Conservation (phyloP, 306 rosid species). For the Dalbergia oliveri region DNA sequence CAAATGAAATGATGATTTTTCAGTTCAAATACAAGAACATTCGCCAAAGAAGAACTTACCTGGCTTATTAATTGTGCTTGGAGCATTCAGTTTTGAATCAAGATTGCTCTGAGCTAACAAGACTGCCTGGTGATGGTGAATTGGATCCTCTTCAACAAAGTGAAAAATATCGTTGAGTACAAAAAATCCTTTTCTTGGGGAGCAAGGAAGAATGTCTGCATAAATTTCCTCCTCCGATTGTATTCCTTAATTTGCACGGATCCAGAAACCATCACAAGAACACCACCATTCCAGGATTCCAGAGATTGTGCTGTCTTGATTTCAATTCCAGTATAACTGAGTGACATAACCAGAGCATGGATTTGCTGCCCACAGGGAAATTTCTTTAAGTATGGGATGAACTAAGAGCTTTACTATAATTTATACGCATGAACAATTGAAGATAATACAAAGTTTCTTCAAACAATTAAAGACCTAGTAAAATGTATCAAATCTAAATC, state of each 20-base stretch:
- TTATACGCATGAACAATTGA: conserved; percentile 35
- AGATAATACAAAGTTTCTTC: conserved; percentile 9
- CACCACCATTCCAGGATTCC: conserved; percentile 97
- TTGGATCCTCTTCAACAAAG: conserved; percentile 78
- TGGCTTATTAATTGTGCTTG: conserved; percentile 64
- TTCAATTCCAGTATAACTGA: conserved; percentile 82
- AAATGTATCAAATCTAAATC: conserved; percentile 26
- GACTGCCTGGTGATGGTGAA: conserved; percentile 80
- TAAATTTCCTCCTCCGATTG: conserved; percentile 78
- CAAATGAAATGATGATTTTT: neutral
- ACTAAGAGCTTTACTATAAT: conserved; percentile 31
- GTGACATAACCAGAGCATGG: conserved; percentile 88
- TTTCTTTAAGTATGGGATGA: conserved; percentile 26
- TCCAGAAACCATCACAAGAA: conserved; percentile 94
- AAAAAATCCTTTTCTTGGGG: conserved; percentile 95
- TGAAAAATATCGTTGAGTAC: conserved; percentile 92
- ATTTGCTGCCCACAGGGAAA: conserved; percentile 77
- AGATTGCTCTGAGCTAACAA: conserved; percentile 76
- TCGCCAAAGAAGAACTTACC: conserved; percentile 56
- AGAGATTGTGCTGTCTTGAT: conserved; percentile 83
- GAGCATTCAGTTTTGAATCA: conserved; percentile 64
- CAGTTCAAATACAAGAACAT: conserved; percentile 1
- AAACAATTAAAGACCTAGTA: conserved; percentile 30
- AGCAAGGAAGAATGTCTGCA: conserved; percentile 94
- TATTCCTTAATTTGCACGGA: conserved; percentile 78